phyloP scores from a whole-genome alignment of 78 protist genomes.

The Diacronema lutheri region DNA sequence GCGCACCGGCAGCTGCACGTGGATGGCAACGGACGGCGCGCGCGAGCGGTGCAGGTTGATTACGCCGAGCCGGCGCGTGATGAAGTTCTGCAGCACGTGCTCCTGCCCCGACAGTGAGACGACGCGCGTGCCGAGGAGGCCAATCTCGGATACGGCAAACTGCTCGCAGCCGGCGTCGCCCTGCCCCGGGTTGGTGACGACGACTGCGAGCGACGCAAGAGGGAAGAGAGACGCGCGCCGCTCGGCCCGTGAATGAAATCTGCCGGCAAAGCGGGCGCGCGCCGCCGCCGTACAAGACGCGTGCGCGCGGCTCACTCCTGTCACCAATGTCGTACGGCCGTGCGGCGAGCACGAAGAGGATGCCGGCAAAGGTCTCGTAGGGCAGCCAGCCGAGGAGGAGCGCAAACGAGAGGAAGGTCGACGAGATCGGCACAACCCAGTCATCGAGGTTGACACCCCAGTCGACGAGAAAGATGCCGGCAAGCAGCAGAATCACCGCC shows the following conservation, averaged over 20 bases:
- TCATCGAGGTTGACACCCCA: background rate
- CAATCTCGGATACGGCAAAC: background rate
- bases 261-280: too few relatives aligned
- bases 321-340: conserved; percentile 14
- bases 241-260: too few relatives aligned
- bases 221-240: too few relatives aligned
- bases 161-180: too few relatives aligned
- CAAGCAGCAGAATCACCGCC: too few relatives aligned
- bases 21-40: too few relatives aligned
- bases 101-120: background rate
- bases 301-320: too few relatives aligned
- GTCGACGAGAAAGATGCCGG: background rate
- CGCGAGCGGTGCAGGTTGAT: background rate
- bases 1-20: too few relatives aligned
- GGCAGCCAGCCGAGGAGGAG: background rate
- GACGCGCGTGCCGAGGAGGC: background rate
- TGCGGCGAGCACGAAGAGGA: background rate
- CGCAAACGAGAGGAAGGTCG: background rate
- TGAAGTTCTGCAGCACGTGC: background rate
- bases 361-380: background rate
- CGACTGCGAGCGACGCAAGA: too few relatives aligned
- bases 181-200: background rate
- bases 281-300: too few relatives aligned
- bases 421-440: background rate
- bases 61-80: background rate